Percentiles rank a stretch among this genome's conserved stretches.
Conservation (phyloP, 805 yeast genomes). For the Candida germanica region DNA sequence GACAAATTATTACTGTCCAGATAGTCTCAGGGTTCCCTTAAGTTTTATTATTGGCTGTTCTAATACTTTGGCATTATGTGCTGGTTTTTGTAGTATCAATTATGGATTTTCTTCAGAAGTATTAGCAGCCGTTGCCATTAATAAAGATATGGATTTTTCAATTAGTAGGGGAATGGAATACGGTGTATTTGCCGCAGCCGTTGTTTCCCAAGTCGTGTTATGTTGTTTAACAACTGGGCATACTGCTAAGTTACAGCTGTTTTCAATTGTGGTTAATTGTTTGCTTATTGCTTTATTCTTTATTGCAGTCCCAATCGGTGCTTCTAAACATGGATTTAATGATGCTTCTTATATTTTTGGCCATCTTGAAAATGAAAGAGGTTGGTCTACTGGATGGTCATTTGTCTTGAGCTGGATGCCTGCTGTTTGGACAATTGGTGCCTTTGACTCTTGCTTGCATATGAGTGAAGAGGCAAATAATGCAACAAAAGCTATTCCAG, state of each 20-base stretch:
- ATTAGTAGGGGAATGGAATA: constrained; percentile 54
- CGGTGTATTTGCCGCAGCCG: constrained; percentile 65
- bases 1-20: constrained; percentile 60
- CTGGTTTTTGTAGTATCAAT: constrained; percentile 64
- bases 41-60: constrained; percentile 66
- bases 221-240: constrained; percentile 57
- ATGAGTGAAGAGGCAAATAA: constrained; percentile 69
- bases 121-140: constrained; percentile 55
- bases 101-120: constrained; percentile 66
- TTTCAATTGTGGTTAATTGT: constrained; percentile 54
- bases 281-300: constrained; percentile 51
- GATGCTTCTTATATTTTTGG: constrained; percentile 50
- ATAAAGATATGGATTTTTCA: constrained; percentile 51
- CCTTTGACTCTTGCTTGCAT: constrained; percentile 70
- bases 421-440: constrained; percentile 72
- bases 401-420: constrained; percentile 60
- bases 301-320: constrained; percentile 66
- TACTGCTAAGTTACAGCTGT: constrained; percentile 57
- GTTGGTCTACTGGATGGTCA: constrained; percentile 44
- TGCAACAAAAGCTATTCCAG: constrained; percentile 61
- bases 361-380: constrained; percentile 45
- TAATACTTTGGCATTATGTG: constrained; percentile 62
- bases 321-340: constrained; percentile 25
- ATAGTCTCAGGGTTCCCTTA: constrained; percentile 45
- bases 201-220: constrained; percentile 47